A percentile compares a stretch with the other conserved stretches of the same genome.
phyloP scores from a whole-genome alignment of 208 protist genomes.

The Leishmania turanica region DNA sequence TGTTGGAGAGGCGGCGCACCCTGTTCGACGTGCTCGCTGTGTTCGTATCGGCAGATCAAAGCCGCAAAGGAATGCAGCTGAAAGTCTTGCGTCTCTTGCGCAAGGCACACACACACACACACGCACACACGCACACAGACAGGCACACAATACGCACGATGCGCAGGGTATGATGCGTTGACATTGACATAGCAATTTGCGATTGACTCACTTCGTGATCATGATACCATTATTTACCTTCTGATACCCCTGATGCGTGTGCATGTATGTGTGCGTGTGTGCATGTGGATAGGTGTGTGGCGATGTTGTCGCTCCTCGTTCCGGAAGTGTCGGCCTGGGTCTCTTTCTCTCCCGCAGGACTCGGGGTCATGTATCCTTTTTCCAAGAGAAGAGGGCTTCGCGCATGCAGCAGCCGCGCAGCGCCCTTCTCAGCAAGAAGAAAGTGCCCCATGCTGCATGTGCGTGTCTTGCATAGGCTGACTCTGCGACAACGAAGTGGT shows the following conservation, averaged over 20 bases:
- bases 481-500: not conserved
- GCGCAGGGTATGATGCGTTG: conserved; percentile 22
- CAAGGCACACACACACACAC: not conserved
- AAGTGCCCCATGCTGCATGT: too few species aligned
- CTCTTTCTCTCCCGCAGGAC: too few species aligned
- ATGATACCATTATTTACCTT: conserved; percentile 33
- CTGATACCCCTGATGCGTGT: not conserved
- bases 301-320: too few species aligned
- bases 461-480: not conserved
- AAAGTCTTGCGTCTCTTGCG: not conserved
- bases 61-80: not conserved
- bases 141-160: not conserved
- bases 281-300: not conserved
- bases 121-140: not conserved
- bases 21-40: not conserved
- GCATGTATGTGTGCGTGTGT: not conserved
- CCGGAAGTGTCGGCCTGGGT: too few species aligned
- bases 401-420: too few species aligned
- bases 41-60: not conserved
- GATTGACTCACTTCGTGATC: conserved; percentile 24
- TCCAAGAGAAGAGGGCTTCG: too few species aligned
- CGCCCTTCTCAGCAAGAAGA: too few species aligned
- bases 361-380: too few species aligned
- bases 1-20: too few species aligned
- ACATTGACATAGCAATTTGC: conserved; percentile 19